Evolutionary conservation across 208 protist genomes (phyloP), one percentile per base, ranked within the genome.

Genomic region (Endotrypanum monterogeii): DNA sequence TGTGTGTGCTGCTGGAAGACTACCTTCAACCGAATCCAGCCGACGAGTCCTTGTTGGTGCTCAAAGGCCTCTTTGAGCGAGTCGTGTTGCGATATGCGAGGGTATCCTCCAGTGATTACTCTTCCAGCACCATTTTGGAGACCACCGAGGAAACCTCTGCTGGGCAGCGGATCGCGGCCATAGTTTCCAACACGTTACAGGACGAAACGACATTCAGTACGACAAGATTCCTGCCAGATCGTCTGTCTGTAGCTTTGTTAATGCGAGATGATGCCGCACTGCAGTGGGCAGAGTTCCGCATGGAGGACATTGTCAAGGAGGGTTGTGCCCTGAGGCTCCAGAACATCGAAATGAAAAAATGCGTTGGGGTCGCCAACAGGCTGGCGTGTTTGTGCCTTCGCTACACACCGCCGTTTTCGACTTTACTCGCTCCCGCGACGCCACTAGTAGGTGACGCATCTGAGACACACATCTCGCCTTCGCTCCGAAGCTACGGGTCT

Each of bases 1-100:
- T 86, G 50, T 80, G 79, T 44, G 73, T 97, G 18, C 71, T 97
- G 20, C 76, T 97, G 3, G 86, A 92, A 66, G 93, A 97, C 79
- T 97, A 93, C 74, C 39, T 90, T n/a, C 23, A 44, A 11, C 76
- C 83, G 6, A 84, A 87, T 41, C 28, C 67, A 2, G 55, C 62
- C 0, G 93, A 97, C 80, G 73, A 89, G 37, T 84, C 86, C 28
- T 70, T 96, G 37, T 71, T 67, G 48, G 57, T 89, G 14, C 39
- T 93, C 20, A 69, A 77, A 9, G 82, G 63, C 14, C 41, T 95
- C 23, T 72, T 95, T 62, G 72, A 78, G n/a, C 84, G 87, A 0
- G 28, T 93, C 5, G 84, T 78, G 14, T 18, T 57, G 1, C 74
- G 67, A 50, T 54, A 48, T 28, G 18, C 39, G 9, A 63, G 35